Base-by-base conservation (phyloP, 306 rosid genomes). In the Quillaja saponaria region DNA sequence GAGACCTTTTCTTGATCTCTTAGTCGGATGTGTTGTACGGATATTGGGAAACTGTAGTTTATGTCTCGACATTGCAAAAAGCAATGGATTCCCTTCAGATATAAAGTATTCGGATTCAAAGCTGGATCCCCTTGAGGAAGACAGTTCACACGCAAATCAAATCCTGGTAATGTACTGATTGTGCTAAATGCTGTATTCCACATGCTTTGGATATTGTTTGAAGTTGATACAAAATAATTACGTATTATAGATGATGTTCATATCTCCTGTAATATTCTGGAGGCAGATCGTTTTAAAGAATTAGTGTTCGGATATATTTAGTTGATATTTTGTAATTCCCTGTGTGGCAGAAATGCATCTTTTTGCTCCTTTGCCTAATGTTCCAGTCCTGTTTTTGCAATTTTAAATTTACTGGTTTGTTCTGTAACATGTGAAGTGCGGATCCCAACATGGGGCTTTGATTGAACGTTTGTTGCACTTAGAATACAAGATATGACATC, bases 11-110 rank as follows among this genome's bases (percentile, higher is more conserved):
- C 87, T 92, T 52, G 76, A 84, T 79, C 79, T 92, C 47, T 49
- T 92, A 64, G 63, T 79, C 88, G 98, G 96, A 3, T 79, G 88
- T 74, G 95, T 84, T 66, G 96, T 88, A 52, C 92, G 96, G 80
- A 40, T 92, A 58, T 69, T 88, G 85, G 87, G 74, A 80, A 86
- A 95, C 80, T 84, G 96, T 63, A 71, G 83, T 60, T 68, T 74
- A 50, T 71, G 74, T 76, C 84, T 92, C 69, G 80, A 64, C 14
- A 61, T 46, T 51, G 73, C 81, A 49, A 84, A 70, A 35, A 52
- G 74, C 57, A 49, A 37, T 42, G 77, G 59, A 46, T 37, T 76
- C 49, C 63, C 80, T 58, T 78, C 75, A 46, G 62, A 58, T 71
- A 76, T 72, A 69, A 55, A 17, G 40, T 55, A 37, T 58, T 54